Evolutionary conservation across 371 early-diverging fungal genomes (phyloP), one percentile per base, ranked within the genome.

Genomic region (Coemansia linderi): DNA sequence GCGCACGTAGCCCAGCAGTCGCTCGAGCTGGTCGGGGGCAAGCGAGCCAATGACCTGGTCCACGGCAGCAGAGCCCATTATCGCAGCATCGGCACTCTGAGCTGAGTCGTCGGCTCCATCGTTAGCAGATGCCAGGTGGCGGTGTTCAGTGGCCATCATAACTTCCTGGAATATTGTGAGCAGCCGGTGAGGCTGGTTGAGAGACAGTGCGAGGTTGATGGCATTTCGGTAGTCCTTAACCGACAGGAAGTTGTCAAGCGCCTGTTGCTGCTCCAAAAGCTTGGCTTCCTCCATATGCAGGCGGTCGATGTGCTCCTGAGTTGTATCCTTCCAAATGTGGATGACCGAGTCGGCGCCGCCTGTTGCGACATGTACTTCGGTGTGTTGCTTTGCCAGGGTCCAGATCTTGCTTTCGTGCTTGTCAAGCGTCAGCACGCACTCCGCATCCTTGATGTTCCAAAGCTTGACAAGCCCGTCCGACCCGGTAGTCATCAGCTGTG

Each of bases 371-470:
- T 83, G 71, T n/a, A 82, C 85, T 78, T 95, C 95, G 59, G 90
- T 90, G 39, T 84, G 83, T 60, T 87, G 85, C 29, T 90, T 86
- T 33, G 93, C 86, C 62, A 96, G 77, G 0, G 93, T 91, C 97
- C 98, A 97, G 4, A 96, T 89, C 82, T 94, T 95, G 72, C 96
- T 96, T 7, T 93, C 92, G 65, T 97, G 97, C 61, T 91, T 90
- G 79, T 98, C 97, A 29, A 96, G 81, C 2, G 98, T 96, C 4
- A 84, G 80, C 3, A 90, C 91, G 81, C 97, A 97, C 75, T 93
- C 94, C 29, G 85, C 89, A 19, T 81, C 70, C 63, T 93, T 92
- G 81, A 96, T 92, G 38, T 88, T 95, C 97, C 97, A 98, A 36
- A 98, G 83, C 82, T 97, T 97, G 48, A 95, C 84, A 36, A 98